Evolutionary conservation across 495 filamentous ascomycete genomes (phyloP).

Genomic region (Daldinia concentrica): DNA sequence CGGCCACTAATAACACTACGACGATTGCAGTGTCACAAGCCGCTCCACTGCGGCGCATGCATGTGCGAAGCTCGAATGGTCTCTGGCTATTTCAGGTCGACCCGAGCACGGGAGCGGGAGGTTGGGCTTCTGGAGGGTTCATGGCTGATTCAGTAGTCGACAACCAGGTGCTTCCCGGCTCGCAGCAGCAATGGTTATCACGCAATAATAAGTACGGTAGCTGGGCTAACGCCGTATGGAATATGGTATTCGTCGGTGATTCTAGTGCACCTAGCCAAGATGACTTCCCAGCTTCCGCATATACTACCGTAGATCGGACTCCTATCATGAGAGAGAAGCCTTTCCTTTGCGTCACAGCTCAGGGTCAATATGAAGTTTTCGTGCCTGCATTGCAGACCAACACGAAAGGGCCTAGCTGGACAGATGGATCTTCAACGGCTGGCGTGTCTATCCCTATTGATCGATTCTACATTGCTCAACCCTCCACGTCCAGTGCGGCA

Average conservation of each 20-base stretch:
- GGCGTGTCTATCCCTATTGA: conserved; percentile 41
- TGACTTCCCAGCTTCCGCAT: conserved; percentile 40
- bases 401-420: conserved; percentile 43
- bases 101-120: conserved; percentile 44
- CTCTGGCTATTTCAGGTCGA: conserved; percentile 49
- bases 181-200: conserved; percentile 49
- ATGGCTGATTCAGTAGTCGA: conserved; percentile 48
- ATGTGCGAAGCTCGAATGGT: conserved; percentile 41
- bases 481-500: conserved; percentile 28
- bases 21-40: conserved; percentile 49
- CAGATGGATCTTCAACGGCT: conserved; percentile 25
- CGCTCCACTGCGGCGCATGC: conserved; percentile 44
- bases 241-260: conserved; percentile 49
- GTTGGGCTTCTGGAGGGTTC: conserved; percentile 48
- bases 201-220: conserved; percentile 48
- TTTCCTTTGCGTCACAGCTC: conserved; percentile 34
- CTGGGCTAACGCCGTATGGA: conserved; percentile 49
- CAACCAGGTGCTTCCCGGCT: conserved; percentile 43
- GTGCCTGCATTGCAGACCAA: conserved; percentile 41
- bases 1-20: conserved; percentile 46
- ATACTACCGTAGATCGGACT: conserved; percentile 43
- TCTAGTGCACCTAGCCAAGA: conserved; percentile 35
- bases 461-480: conserved; percentile 41
- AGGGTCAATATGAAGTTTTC: conserved; percentile 43
- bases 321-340: conserved; percentile 47